phyloP scores from a whole-genome alignment of 176 grass and related monocot species.

The Carex kokanica region DNA sequence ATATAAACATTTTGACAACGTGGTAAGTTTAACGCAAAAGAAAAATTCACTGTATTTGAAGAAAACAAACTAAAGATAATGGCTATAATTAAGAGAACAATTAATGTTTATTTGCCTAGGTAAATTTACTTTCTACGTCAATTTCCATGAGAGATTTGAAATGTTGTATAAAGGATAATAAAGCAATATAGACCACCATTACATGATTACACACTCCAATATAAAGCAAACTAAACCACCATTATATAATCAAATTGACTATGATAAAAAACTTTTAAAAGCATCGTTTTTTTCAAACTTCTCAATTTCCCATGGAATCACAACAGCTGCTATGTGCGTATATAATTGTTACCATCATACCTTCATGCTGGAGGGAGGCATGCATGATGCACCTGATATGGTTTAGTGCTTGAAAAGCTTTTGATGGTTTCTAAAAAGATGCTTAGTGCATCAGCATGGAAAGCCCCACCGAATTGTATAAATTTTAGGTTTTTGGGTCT shows the following conservation, averaged over 20 bases:
- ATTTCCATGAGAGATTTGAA: background rate
- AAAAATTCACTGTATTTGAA: no score
- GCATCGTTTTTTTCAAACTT: constrained; percentile 7
- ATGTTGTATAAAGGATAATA: background rate
- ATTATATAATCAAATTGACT: background rate
- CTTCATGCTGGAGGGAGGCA: constrained; percentile 1
- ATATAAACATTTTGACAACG: background rate
- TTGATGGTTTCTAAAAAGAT: constrained; percentile 33
- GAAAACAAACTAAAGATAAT: background rate
- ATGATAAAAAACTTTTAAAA: constrained; percentile 16
- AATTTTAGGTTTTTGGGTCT: constrained; percentile 26
- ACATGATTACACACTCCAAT: background rate
- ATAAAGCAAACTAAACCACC: background rate
- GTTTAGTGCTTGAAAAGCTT: constrained; percentile 24
- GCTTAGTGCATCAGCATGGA: constrained; percentile 30
- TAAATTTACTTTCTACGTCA: background rate
- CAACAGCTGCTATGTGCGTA: constrained; percentile 3
- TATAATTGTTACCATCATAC: constrained; percentile 16
- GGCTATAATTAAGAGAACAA: background rate
- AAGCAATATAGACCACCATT: background rate
- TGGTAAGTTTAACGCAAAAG: background rate
- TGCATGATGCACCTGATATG: constrained; percentile 16
- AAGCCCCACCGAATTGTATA: constrained; percentile 27
- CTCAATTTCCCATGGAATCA: constrained; percentile 12
- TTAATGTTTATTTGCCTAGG: background rate